phyloP scores from a whole-genome alignment of 139 green algal species.

The Chlamydomonas sp. region DNA sequence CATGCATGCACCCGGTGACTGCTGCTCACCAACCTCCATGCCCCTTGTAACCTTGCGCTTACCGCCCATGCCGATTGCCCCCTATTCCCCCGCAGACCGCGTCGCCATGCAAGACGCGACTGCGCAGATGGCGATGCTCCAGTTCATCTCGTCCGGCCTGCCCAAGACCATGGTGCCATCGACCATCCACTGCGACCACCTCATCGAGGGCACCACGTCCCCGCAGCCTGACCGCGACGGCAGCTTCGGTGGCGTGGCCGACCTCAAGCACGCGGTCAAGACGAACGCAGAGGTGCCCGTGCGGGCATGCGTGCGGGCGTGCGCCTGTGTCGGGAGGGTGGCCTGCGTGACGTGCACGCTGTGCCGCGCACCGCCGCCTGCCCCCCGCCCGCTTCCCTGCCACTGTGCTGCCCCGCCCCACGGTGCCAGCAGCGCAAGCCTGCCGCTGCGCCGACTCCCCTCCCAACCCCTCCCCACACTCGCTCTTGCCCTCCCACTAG shows the following conservation, averaged over 20 bases:
- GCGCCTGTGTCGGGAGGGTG: no score
- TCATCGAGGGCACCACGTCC: conserved; percentile 91
- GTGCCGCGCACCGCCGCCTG: no score
- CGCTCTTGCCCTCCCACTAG: no score
- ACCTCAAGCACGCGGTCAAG: conserved; percentile 65
- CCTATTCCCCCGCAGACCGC: conserved; percentile 63
- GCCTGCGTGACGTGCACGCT: no score
- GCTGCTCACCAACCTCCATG: neutral
- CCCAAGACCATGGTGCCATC: conserved; percentile 81
- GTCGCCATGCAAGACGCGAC: conserved; percentile 96
- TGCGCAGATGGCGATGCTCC: conserved; percentile 93
- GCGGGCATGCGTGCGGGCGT: no score
- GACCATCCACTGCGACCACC: conserved; percentile 93
- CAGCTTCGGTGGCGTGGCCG: conserved; percentile 70
- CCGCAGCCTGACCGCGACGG: conserved; percentile 67
- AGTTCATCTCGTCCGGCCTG: conserved; percentile 92
- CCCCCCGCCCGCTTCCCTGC: no score
- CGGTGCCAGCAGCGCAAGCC: no score
- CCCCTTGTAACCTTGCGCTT: no score
- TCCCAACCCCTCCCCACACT: no score
- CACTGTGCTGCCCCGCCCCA: no score
- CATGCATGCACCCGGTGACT: neutral
- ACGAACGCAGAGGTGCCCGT: conserved; percentile 89
- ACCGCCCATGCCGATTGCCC: no score
- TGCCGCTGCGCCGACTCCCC: no score